Evolutionary conservation across 2,329 filamentous ascomycete species (phyloP), one percentile per base, ranked within the genome.

Genomic region (Pseudogymnoascus sp.): DNA sequence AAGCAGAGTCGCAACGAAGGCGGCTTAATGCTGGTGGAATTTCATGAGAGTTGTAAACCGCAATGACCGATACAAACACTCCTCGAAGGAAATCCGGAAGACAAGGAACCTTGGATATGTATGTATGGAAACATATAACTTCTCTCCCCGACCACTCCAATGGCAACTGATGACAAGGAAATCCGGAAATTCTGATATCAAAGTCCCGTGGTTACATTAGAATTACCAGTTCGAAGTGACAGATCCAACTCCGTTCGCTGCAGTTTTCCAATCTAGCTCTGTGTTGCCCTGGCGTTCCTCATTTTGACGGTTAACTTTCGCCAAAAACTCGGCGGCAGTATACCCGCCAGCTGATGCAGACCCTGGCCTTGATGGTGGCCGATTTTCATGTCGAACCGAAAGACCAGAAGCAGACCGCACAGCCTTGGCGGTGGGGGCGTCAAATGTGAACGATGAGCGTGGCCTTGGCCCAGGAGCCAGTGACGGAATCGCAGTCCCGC

Each of bases 401-500:
- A 57, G 47, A 19, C 47, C 47, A 4, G 47, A 57, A 57, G 47
- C 47, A 57, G 47, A 57, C 1, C 47, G 47, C 13, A 33, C 47
- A 33, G 8, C 28, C 28, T 57, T 57, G 10, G 47, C 28, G 7
- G 26, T 31, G 4, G 47, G 47, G n/a, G 26, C 47, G n/a, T 57
- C 47, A 33, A 57, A 57, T 9, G 47, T 57, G 28, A 57, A 57
- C 10, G 47, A 19, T 33, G 61, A 17, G 15, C 10, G 26, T n/a
- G 23, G 42, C 7, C 42, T 50, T 53, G n/a, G 28, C 15, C 47
- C 47, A 8, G 73, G 71, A 38, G 68, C 67, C 13, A 74, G 69
- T 59, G 72, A 73, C 26, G 71, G 71, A 62, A 67, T 68, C 19
- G 73, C 72, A 59, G 70, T 70, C 31, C 71, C 73, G 38, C 69